Conservation (phyloP, 2,329 filamentous ascomycete genomes). For the Periconia macrospinosa region DNA sequence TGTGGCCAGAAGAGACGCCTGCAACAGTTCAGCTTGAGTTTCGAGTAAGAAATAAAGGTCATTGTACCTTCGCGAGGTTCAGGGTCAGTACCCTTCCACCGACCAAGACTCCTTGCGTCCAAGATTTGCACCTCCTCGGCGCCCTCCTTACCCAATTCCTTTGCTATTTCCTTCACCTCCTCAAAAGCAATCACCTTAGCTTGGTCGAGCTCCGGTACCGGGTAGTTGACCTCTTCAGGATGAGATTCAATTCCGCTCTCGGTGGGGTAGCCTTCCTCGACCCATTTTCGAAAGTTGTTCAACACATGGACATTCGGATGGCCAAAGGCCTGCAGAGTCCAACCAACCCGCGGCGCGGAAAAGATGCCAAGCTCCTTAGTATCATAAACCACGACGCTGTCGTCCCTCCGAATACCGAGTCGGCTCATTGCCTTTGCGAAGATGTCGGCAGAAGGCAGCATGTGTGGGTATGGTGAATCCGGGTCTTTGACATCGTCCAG, state of each 20-base stretch:
- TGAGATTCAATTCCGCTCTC: slow-evolving; percentile 72
- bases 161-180: slow-evolving; percentile 75
- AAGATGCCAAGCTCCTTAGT: slow-evolving; percentile 90
- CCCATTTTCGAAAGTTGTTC: slow-evolving; percentile 96
- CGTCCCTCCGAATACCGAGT: slow-evolving; percentile 82
- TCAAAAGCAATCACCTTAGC: slow-evolving; percentile 78
- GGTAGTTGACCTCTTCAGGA: slow-evolving; percentile 46
- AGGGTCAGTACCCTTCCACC: slow-evolving; percentile 80
- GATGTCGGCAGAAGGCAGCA: slow-evolving; percentile 80
- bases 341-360: slow-evolving; percentile 88
- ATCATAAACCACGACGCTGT: slow-evolving; percentile 93
- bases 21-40: slow-evolving; percentile 1
- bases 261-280: slow-evolving; percentile 77
- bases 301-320: slow-evolving; percentile 86
- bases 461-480: slow-evolving; percentile 89
- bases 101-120: slow-evolving; percentile 78
- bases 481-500: slow-evolving; percentile 89
- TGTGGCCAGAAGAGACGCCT: slow-evolving; percentile 80
- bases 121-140: slow-evolving; percentile 83
- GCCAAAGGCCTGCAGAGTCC: slow-evolving; percentile 90
- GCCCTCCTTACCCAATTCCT: slow-evolving; percentile 79
- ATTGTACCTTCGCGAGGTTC: slow-evolving; percentile 77
- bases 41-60: neutral
- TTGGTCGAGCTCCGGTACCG: slow-evolving; percentile 50
- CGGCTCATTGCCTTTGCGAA: slow-evolving; percentile 89